Conservation (phyloP, 768 basidiomycete genomes). For the Boletus huronensis region DNA sequence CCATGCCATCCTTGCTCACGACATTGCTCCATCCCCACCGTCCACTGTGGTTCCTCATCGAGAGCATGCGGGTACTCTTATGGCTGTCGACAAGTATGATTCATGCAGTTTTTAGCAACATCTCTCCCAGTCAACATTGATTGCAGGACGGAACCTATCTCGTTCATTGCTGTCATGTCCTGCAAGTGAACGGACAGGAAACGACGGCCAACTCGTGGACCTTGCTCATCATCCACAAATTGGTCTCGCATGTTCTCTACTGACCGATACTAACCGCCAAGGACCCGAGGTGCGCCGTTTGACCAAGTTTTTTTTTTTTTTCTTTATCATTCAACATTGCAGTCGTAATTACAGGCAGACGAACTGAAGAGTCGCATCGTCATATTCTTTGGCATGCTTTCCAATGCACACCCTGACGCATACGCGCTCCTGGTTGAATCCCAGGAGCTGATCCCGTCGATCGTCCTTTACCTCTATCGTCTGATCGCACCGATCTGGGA, state of each 20-base stretch:
- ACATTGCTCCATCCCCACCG: slow-evolving; percentile 50
- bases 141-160: slow-evolving; percentile 42
- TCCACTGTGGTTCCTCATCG: slow-evolving; percentile 48
- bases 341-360: slow-evolving; percentile 30
- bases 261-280: slow-evolving; percentile 41
- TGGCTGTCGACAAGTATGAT: slow-evolving; percentile 46
- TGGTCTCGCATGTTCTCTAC: slow-evolving; percentile 45
- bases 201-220: slow-evolving; percentile 23
- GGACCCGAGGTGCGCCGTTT: slow-evolving; percentile 39
- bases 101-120: not conserved
- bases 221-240: slow-evolving; percentile 39
- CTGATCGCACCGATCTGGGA: slow-evolving; percentile 64
- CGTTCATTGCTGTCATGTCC: slow-evolving; percentile 41
- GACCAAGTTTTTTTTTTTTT: not conserved
- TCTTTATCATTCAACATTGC: not conserved
- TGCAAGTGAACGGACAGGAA: slow-evolving; percentile 19
- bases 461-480: slow-evolving; percentile 53
- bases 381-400: slow-evolving; percentile 39
- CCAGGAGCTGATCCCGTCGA: slow-evolving; percentile 57
- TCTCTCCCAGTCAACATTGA: slow-evolving; percentile 6
- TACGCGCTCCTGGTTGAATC: slow-evolving; percentile 43
- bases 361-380: slow-evolving; percentile 37
- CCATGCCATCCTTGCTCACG: slow-evolving; percentile 40
- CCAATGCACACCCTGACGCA: slow-evolving; percentile 38
- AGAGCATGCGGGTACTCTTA: slow-evolving; percentile 47